phyloP scores from a whole-genome alignment of 176 grass and related monocot genomes.

The Miscanthus lutarioriparius region DNA sequence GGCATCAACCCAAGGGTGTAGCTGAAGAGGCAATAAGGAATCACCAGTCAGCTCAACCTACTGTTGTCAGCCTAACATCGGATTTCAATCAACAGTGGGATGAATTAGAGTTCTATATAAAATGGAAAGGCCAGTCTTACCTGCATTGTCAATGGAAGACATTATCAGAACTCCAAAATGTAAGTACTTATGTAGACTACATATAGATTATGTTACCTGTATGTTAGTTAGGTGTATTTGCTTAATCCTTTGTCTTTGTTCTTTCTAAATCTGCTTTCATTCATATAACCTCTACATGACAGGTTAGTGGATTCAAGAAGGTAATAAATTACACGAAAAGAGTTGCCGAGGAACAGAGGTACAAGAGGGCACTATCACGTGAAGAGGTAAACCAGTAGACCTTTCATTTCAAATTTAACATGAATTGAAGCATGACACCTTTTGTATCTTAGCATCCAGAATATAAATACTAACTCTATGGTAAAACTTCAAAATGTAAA shows the following conservation, averaged over 20 bases:
- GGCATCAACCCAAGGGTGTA: slow-evolving; percentile 81
- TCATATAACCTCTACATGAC: slow-evolving; percentile 37
- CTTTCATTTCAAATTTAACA: slow-evolving; percentile 20
- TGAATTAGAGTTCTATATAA: slow-evolving; percentile 96
- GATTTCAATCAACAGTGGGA: slow-evolving; percentile 78
- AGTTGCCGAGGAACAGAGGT: slow-evolving; percentile 79
- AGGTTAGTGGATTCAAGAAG: slow-evolving; percentile 99
- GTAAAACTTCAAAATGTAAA: background rate
- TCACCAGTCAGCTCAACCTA: slow-evolving; percentile 67
- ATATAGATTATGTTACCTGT: slow-evolving; percentile 12
- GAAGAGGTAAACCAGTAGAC: slow-evolving; percentile 71
- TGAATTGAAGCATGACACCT: background rate
- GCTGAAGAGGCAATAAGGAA: slow-evolving; percentile 78
- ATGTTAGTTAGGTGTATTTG: slow-evolving; percentile 6
- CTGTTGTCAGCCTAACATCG: slow-evolving; percentile 54
- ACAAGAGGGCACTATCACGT: slow-evolving; percentile 85
- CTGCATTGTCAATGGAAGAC: slow-evolving; percentile 96
- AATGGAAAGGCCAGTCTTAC: slow-evolving; percentile 96
- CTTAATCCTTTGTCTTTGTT: slow-evolving; percentile 9
- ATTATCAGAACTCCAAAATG: slow-evolving; percentile 76
- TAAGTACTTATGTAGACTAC: slow-evolving; percentile 37
- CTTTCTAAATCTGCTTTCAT: slow-evolving; percentile 20
- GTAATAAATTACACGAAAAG: slow-evolving; percentile 98
- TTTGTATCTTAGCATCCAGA: slow-evolving; percentile 14
- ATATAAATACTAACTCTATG: slow-evolving; percentile 12